These are phyloP conservation scores for Niebla homalea DNA, from an alignment of 495 filamentous ascomycete species.

Conservation along the genomic window DNA sequence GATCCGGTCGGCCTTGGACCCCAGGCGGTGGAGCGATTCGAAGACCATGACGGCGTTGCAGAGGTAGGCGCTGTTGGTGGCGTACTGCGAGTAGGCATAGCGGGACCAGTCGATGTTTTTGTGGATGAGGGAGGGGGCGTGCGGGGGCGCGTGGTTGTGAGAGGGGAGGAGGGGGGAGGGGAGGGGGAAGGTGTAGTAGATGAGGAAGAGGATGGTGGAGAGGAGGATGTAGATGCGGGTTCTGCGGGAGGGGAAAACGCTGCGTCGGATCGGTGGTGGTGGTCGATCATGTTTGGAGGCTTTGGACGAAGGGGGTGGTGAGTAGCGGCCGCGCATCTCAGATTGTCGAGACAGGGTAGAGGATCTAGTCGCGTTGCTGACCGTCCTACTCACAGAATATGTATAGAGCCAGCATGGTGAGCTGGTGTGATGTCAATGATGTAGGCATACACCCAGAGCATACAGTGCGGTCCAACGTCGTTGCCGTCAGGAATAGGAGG, in stretches of 20 bases:
- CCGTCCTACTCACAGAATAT: no score
- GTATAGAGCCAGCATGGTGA: no score
- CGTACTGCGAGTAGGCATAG: slow-evolving; percentile 62
- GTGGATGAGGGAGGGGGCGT: slow-evolving; percentile 12
- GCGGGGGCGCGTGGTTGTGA: neutral
- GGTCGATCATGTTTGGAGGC: neutral
- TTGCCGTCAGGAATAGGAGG: no score
- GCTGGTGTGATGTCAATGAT: no score
- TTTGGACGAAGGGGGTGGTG: neutral
- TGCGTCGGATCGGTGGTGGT: neutral
- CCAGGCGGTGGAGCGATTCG: slow-evolving; percentile 44
- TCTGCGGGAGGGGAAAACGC: no score
- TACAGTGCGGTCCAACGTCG: no score
- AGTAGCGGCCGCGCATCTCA: neutral
- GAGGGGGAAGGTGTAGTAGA: neutral
- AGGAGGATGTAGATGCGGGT: neutral
- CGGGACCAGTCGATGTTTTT: slow-evolving; percentile 39
- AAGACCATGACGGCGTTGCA: slow-evolving; percentile 72
- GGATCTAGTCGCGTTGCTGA: neutral
- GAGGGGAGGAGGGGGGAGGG: neutral
- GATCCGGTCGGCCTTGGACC: slow-evolving; percentile 49
- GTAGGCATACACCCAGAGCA: no score
- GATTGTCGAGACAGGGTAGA: neutral
- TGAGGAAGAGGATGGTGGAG: neutral
- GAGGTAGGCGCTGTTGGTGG: slow-evolving; percentile 51